Evolutionary conservation across 441 rosid species (phyloP).

Genomic region (Monsonia emarginata): DNA sequence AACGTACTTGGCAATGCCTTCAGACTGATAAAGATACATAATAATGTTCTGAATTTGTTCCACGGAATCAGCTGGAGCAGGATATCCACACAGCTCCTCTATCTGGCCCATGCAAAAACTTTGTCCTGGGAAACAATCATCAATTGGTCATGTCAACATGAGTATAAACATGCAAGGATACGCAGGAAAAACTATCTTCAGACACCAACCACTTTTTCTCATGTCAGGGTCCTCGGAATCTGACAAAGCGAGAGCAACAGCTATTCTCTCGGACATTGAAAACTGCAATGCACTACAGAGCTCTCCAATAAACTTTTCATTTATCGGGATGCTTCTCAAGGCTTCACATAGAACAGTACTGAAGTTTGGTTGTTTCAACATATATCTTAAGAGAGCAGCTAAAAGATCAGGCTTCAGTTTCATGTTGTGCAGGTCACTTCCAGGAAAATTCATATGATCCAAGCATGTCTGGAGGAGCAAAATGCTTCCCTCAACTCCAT

Average conservation of each 20-base stretch:
- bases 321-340: conserved; percentile 35
- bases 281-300: conserved; percentile 40
- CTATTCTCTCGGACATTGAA: conserved; percentile 59
- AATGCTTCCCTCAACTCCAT: conserved; percentile 53
- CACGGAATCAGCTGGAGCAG: conserved; percentile 40
- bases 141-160: background rate
- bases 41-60: conserved; percentile 56
- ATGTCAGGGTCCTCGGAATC: conserved; percentile 48
- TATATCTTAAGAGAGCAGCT: conserved; percentile 43
- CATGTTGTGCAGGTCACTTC: conserved; percentile 30
- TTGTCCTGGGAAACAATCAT: conserved; percentile 40
- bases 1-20: conserved; percentile 56
- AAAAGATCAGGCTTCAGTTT: conserved; percentile 43
- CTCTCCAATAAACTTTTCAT: conserved; percentile 41
- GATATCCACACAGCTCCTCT: conserved; percentile 49
- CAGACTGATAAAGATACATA: conserved; percentile 68
- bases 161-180: background rate
- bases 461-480: conserved; percentile 53
- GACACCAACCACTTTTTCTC: conserved; percentile 41
- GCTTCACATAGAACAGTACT: conserved; percentile 56
- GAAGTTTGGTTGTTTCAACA: conserved; percentile 53
- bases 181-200: conserved; percentile 1
- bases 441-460: conserved; percentile 39
- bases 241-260: conserved; percentile 60
- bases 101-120: conserved; percentile 57